Evolutionary conservation across 164 flowering plant genomes (phyloP).

Genomic region (Vitis riparia): DNA sequence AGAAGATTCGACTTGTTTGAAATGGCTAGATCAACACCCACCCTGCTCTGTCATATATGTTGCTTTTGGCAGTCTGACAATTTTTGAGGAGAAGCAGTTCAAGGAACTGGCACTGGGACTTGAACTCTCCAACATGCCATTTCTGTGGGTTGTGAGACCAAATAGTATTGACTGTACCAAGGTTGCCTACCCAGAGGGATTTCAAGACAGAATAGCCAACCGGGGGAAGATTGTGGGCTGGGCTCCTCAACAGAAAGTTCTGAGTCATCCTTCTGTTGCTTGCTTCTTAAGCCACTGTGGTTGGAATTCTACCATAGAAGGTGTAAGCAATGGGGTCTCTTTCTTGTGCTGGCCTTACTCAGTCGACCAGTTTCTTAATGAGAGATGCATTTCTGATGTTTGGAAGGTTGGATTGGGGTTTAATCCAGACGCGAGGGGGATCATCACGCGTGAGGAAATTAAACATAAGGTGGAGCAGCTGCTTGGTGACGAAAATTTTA

Average conservation of each 20-base stretch:
- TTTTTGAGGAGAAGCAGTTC: conserved; percentile 21
- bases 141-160: conserved; percentile 29
- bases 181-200: conserved; percentile 15
- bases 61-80: no score
- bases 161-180: not conserved
- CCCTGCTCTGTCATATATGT: conserved; percentile 29
- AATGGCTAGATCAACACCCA: conserved; percentile 31
- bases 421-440: no score
- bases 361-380: no score
- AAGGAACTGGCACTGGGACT: conserved; percentile 29
- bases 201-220: conserved; percentile 8
- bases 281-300: no score
- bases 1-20: conserved; percentile 16
- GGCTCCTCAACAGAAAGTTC: no score
- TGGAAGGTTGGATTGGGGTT: no score
- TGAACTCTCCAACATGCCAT: conserved; percentile 6
- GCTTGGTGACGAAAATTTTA: not conserved
- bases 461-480: no score
- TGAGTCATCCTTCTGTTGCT: no score
- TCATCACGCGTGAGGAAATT: no score
- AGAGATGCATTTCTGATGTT: no score
- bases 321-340: conserved; percentile 16
- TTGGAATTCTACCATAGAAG: no score
- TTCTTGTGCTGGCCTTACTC: conserved; percentile 22
- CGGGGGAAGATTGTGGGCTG: not conserved